Conservation (phyloP, 1,284 basidiomycete species). For the Quambalaria eucalypti region DNA sequence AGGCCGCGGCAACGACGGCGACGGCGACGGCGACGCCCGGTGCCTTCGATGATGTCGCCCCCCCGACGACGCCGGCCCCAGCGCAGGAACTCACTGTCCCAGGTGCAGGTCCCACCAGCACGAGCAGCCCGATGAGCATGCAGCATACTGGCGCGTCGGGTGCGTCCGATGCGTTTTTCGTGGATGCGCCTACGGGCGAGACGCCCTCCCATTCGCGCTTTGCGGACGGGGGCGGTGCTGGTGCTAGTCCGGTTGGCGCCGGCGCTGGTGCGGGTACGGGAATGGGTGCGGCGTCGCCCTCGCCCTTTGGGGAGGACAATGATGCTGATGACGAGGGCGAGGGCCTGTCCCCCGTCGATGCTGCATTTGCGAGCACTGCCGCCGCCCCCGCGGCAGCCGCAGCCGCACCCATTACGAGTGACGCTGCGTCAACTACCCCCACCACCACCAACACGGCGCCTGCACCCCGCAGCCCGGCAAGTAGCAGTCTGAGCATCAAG, state of each 20-base stretch:
- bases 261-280: constrained; percentile 12
- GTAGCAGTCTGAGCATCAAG: constrained; percentile 30
- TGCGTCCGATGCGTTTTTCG: no score
- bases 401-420: not conserved
- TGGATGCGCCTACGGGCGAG: no score
- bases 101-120: no score
- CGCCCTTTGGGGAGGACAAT: not conserved
- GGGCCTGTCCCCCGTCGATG: not conserved
- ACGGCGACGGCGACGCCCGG: not conserved
- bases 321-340: not conserved
- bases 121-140: no score
- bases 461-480: constrained; percentile 14
- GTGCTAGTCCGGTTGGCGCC: constrained; percentile 12
- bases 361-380: not conserved
- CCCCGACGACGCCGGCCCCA: no score
- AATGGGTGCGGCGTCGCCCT: no score
- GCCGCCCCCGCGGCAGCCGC: not conserved
- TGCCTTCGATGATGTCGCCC: no score
- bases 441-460: not conserved
- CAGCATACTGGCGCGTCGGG: no score
- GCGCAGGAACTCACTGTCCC: no score
- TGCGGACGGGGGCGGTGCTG: not conserved
- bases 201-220: no score
- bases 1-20: constrained; percentile 9
- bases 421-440: not conserved